These are phyloP conservation scores for Yamadazyma spencermartinsiae DNA, from an alignment of 1,139 yeast genomes.

Conservation along the genomic window DNA sequence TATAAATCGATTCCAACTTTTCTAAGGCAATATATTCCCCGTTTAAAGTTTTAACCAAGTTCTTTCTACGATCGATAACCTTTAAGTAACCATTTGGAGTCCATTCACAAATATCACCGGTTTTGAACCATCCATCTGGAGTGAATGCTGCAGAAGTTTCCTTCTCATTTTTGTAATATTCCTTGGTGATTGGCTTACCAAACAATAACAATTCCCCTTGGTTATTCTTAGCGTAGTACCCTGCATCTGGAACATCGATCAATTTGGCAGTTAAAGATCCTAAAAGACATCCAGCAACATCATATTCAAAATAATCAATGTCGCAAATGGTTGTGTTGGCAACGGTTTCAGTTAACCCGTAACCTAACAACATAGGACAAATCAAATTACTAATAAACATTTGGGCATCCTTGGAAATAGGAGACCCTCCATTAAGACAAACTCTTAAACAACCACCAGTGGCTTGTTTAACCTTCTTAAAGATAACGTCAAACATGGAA, in stretches of 20 bases:
- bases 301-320: constrained; percentile 65
- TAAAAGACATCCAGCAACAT: constrained; percentile 78
- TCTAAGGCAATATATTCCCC: constrained; percentile 99
- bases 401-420: constrained; percentile 86
- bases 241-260: constrained; percentile 89
- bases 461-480: constrained; percentile 88
- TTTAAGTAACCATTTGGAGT: constrained; percentile 73
- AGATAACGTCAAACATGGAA: constrained; percentile 60
- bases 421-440: constrained; percentile 92
- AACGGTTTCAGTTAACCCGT: constrained; percentile 95
- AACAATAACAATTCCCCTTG: constrained; percentile 90
- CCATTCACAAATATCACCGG: constrained; percentile 99
- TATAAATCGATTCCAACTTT: constrained; percentile 81
- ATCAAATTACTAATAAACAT: constrained; percentile 71
- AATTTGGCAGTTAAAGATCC: constrained; percentile 87
- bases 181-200: constrained; percentile 72
- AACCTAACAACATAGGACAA: constrained; percentile 91
- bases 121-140: constrained; percentile 89
- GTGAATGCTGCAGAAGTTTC: constrained; percentile 81
- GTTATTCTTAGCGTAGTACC: constrained; percentile 84
- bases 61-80: constrained; percentile 93
- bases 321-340: constrained; percentile 81
- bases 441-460: constrained; percentile 87
- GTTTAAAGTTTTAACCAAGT: constrained; percentile 89
- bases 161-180: constrained; percentile 79